Evolutionary conservation across 495 filamentous ascomycete genomes (phyloP).

Genomic region (Tuber indicum): DNA sequence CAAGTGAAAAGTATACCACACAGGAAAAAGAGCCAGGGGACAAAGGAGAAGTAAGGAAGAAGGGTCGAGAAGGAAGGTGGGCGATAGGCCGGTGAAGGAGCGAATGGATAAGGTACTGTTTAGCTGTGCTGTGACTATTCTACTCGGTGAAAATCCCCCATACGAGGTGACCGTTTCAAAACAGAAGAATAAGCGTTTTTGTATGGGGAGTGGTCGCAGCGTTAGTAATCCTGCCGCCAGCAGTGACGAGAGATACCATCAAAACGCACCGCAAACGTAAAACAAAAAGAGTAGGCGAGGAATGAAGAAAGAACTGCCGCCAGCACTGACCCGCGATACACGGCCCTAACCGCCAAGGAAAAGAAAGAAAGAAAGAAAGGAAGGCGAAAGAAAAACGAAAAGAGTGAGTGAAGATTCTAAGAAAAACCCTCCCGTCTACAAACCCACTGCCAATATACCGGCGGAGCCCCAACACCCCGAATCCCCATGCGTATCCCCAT

Average conservation of each 20-base stretch:
- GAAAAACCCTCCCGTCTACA: not conserved
- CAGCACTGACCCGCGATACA: not conserved
- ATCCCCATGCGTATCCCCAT: too few species aligned
- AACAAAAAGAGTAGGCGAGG: not conserved
- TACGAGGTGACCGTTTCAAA: too few species aligned
- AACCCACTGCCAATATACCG: not conserved
- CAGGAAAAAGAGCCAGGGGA: too few species aligned
- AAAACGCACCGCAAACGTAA: not conserved
- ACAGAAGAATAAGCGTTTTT: too few species aligned
- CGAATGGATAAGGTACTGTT: not conserved
- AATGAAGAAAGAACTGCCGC: not conserved
- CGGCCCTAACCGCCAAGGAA: not conserved
- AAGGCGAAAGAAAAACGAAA: not conserved
- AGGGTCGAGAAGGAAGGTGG: not conserved
- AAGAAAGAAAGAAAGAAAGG: too few species aligned
- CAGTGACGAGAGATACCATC: not conserved
- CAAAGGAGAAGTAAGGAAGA: too few species aligned
- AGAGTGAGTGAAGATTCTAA: not conserved
- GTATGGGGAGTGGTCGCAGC: too few species aligned
- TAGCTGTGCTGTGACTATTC: too few species aligned
- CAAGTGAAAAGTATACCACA: too few species aligned
- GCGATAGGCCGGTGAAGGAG: not conserved
- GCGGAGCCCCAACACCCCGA: constrained; percentile 42
- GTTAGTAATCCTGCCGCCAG: too few species aligned
- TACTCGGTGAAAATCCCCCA: too few species aligned